Conservation (phyloP, 2,329 filamentous ascomycete genomes). For the Ilyonectria robusta region DNA sequence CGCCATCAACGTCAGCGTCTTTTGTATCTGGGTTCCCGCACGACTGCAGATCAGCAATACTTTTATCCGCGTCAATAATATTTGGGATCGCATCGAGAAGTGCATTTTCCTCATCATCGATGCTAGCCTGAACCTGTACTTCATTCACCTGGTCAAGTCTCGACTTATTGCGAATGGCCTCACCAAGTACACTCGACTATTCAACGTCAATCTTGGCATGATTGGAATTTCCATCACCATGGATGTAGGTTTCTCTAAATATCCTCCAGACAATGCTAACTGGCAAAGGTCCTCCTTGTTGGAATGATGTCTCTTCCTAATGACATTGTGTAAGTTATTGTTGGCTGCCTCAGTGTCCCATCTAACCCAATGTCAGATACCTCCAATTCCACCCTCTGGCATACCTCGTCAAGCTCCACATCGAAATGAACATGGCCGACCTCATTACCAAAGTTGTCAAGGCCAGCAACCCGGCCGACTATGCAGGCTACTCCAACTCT, state of each 20-base stretch:
- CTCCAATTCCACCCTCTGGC: conserved; percentile 67
- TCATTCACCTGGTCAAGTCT: conserved; percentile 61
- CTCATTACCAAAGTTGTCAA: conserved; percentile 60
- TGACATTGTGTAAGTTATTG: conserved; percentile 45
- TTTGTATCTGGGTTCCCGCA: conserved; percentile 68
- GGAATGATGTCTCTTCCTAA: conserved; percentile 51
- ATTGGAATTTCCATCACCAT: conserved; percentile 50
- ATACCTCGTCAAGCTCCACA: conserved; percentile 68
- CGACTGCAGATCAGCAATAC: conserved; percentile 58
- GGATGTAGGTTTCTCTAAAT: conserved; percentile 36
- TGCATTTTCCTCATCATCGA: conserved; percentile 66
- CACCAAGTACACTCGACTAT: conserved; percentile 63
- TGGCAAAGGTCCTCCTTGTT: conserved; percentile 43
- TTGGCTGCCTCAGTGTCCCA: rapidly evolving
- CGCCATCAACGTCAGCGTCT: conserved; percentile 66
- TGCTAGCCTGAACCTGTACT: conserved; percentile 64
- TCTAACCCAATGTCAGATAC: conserved; percentile 42
- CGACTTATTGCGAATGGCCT: conserved; percentile 63
- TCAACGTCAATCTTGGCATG: conserved; percentile 52
- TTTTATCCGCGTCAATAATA: conserved; percentile 62
- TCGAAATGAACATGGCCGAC: conserved; percentile 68
- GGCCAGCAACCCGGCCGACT: conserved; percentile 41
- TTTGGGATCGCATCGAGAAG: conserved; percentile 70
- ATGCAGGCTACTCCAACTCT: conserved; percentile 42
- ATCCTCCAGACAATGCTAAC: neutral